Conservation (phyloP, 225 moss, liverwort and hornwort genomes). For the Rhytidiadelphus loreus region DNA sequence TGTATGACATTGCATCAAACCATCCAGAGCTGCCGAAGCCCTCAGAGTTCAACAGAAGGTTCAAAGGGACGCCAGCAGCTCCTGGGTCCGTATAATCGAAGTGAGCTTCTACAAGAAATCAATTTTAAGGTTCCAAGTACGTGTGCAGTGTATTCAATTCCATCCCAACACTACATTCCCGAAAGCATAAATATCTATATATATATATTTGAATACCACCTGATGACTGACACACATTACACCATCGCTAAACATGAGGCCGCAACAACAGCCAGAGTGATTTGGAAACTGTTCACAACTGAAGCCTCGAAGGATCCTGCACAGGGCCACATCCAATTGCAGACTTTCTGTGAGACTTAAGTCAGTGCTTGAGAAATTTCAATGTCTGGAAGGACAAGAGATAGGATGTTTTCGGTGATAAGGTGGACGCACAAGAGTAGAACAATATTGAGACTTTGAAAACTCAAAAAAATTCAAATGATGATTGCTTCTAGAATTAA, state of each 20-base stretch:
- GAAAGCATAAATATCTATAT: too few relatives aligned
- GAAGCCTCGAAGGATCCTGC: conserved; percentile 27
- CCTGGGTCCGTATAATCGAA: too few relatives aligned
- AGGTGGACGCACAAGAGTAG: neutral
- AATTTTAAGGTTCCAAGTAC: neutral
- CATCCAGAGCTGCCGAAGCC: neutral
- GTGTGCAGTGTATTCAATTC: neutral
- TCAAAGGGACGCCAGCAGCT: neutral
- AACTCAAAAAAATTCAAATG: neutral
- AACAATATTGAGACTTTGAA: neutral
- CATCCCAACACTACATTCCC: neutral
- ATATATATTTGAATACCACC: neutral
- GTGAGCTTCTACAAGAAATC: neutral
- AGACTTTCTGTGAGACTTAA: neutral
- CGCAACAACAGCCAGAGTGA: neutral
- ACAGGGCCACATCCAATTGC: neutral
- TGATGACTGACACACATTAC: too few relatives aligned
- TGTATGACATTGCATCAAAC: neutral
- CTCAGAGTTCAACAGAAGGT: neutral
- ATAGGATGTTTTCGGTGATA: neutral
- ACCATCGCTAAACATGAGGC: neutral
- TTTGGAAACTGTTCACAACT: neutral
- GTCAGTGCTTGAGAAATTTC: neutral
- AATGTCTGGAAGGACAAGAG: neutral
- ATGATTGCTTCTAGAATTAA: neutral